phyloP scores from a whole-genome alignment of 257 asterid genomes.

The Penstemon newberryi region DNA sequence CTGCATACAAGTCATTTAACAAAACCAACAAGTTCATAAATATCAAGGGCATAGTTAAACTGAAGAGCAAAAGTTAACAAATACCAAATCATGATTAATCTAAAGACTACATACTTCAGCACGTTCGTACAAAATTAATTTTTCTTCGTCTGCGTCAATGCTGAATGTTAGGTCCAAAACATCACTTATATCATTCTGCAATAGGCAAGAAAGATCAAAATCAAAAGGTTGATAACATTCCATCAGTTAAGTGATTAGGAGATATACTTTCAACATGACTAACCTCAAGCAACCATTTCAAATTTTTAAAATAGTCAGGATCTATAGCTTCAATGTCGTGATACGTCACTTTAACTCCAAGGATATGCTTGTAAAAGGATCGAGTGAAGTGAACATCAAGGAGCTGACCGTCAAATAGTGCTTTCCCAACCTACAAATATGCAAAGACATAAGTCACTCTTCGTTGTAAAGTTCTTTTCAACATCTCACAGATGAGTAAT shows the following conservation, averaged over 20 bases:
- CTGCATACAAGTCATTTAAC: constrained; percentile 40
- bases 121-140: constrained; percentile 80
- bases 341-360: constrained; percentile 92
- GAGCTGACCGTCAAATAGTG: constrained; percentile 94
- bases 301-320: constrained; percentile 88
- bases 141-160: constrained; percentile 96
- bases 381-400: constrained; percentile 97
- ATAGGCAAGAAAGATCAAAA: constrained; percentile 12
- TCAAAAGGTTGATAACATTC: not conserved
- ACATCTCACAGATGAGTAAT: constrained; percentile 22
- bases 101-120: constrained; percentile 60
- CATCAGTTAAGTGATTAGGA: too few species aligned
- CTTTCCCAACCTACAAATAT: constrained; percentile 78
- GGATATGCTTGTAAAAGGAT: constrained; percentile 94
- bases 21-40: not conserved
- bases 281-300: constrained; percentile 97
- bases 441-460: constrained; percentile 25
- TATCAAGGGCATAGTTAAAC: not conserved
- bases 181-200: constrained; percentile 94
- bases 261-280: constrained; percentile 13
- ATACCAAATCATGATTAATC: not conserved
- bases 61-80: constrained; percentile 1
- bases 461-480: constrained; percentile 6
- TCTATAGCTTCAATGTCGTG: constrained; percentile 98
- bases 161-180: constrained; percentile 84